Base-by-base conservation (phyloP, 148 eudicot genomes). In the Spergularia bocconei region DNA sequence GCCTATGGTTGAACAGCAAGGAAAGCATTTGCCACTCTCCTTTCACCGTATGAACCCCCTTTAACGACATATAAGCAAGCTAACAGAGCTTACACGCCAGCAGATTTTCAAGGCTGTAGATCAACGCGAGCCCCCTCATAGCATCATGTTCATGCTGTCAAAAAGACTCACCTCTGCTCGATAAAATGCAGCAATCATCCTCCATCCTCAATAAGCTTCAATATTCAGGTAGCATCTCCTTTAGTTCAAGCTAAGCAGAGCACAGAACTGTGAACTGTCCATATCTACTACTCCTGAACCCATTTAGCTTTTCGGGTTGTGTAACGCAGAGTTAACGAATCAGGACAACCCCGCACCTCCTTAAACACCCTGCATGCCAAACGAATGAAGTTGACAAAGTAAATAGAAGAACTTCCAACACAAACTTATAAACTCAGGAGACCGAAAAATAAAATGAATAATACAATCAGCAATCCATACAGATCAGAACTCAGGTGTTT, bases 321-420 rank as follows among this genome's bases (percentile, higher is more conserved):
- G 60, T 15, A 12, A 16, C 6, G 58, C 56, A 29, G 17, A 21
- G 44, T 53, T 16, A 53, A 12, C 2, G 60, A n/a, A 25, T 68
- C 33, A 44, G 57, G 51, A 21, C 44, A 23, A 68, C 10, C 29
- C 23, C 39, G 14, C 29, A 19, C 25, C 36, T 29, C 11, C 41
- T 54, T 69, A 69, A 50, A 51, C 39, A 21, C 71, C 58, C 71
- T 51, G 71, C 38, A 44, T 23, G 54, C 53, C 70, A 48, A 11
- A 67, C 48, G 20, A 67, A 66, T 11, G 15, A 19, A 20, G 54
- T 47, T 47, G 36, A 12, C 17, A 65, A 16, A 4, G 21, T 48
- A 67, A 19, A 20, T 16, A 67, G 48, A 44, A 11, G 14, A 47
- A 44, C 12, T n/a, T 44, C 10, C 10, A 47, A 67, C 55, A 67